Conservation (phyloP, 179 eudicot species). For the Beta lomatogona region DNA sequence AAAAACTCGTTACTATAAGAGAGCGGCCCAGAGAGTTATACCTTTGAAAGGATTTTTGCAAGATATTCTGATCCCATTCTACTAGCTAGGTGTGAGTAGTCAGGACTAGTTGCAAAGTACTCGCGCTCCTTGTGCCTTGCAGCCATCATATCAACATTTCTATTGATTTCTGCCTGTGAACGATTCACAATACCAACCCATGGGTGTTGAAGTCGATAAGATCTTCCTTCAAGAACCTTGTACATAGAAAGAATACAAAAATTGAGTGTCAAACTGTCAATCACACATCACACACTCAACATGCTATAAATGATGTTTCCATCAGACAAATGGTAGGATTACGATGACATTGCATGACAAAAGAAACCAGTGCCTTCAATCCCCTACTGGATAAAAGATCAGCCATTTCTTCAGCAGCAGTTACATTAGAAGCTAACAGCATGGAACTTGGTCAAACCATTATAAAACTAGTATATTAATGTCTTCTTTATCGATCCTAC, state of each 20-base stretch:
- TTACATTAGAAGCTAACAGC: neutral
- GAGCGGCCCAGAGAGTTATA: slow-evolving; percentile 21
- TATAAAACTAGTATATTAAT: neutral
- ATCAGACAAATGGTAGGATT: neutral
- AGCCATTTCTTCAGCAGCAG: too few species aligned
- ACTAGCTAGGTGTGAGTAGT: slow-evolving; percentile 75
- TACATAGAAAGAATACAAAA: slow-evolving; percentile 6
- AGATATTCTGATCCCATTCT: slow-evolving; percentile 98
- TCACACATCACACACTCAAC: neutral
- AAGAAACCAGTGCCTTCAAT: neutral
- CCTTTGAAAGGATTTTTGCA: slow-evolving; percentile 88
- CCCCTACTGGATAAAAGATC: too few species aligned
- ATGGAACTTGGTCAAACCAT: neutral
- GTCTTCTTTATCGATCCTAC: neutral
- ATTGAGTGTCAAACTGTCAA: neutral
- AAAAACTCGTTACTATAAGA: neutral
- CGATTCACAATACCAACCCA: slow-evolving; percentile 98
- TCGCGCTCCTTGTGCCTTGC: slow-evolving; percentile 86
- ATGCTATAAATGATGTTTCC: neutral
- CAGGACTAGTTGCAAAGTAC: slow-evolving; percentile 86
- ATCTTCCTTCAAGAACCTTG: slow-evolving; percentile 95
- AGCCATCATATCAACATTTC: slow-evolving; percentile 72
- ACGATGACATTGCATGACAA: neutral
- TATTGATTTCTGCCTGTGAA: slow-evolving; percentile 92
- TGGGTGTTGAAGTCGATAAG: slow-evolving; percentile 77